Evolutionary conservation across 2,329 filamentous ascomycete genomes (phyloP).

Genomic region (Neodidymelliopsis sp.): DNA sequence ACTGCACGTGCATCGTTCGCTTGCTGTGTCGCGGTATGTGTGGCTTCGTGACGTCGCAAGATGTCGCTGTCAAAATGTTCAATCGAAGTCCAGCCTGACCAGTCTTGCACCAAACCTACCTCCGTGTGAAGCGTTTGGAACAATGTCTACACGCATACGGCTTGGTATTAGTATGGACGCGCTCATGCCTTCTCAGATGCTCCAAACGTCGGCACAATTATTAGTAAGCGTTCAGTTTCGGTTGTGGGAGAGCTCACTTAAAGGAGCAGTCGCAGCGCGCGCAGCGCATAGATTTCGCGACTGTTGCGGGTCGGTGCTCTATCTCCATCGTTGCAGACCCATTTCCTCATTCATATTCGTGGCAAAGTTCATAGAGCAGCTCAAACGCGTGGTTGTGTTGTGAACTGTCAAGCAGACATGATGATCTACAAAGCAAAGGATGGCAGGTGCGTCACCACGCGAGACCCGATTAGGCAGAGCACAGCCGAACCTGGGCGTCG

Average conservation of each 20-base stretch:
- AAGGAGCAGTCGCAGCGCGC: constrained; percentile 15
- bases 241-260: background rate
- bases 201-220: constrained; percentile 1
- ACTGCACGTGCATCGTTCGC: background rate
- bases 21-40: constrained; percentile 5
- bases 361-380: no score
- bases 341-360: no score
- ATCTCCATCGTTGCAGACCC: background rate
- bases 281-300: constrained; percentile 9
- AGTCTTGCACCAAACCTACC: background rate
- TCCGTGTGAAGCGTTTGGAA: constrained; percentile 15
- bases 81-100: background rate
- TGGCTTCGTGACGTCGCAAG: constrained; percentile 15
- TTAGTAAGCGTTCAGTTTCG: background rate
- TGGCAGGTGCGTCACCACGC: no score
- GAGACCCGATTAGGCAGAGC: no score
- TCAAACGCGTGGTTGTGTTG: no score
- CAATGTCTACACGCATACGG: constrained; percentile 11
- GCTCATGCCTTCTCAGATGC: constrained; percentile 18
- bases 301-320: background rate
- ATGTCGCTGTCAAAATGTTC: constrained; percentile 10
- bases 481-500: no score
- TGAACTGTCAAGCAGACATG: no score
- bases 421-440: no score
- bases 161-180: constrained; percentile 11